These are phyloP conservation scores for Colletotrichum simmondsii DNA, from an alignment of 2,329 filamentous ascomycete genomes.

Conservation along the genomic window DNA sequence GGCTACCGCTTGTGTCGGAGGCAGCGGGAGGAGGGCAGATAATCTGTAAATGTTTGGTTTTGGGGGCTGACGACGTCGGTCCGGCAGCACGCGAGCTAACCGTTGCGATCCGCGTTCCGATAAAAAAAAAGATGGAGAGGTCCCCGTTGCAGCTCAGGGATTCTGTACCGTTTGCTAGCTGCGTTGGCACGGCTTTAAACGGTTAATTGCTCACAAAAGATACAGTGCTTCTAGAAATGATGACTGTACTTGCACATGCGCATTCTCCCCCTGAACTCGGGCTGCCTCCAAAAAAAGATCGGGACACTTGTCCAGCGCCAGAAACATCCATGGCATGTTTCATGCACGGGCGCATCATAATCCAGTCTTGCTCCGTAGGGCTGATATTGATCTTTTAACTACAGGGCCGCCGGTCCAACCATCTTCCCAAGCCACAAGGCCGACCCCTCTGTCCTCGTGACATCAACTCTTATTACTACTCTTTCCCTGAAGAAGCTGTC, in stretches of 20 bases:
- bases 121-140: background rate
- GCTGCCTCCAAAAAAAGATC: background rate
- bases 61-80: background rate
- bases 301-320: slow-evolving; percentile 11
- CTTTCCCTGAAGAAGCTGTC: no score
- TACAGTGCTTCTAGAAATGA: background rate
- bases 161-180: background rate
- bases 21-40: background rate
- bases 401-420: background rate
- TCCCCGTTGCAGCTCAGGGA: background rate
- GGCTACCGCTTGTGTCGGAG: background rate
- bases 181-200: fast-evolving
- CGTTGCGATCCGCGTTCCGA: slow-evolving; percentile 26
- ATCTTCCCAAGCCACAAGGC: background rate
- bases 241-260: background rate
- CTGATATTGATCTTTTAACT: background rate
- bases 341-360: background rate
- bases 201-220: fast-evolving
- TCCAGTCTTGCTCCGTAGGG: background rate
- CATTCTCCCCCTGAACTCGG: background rate
- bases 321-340: background rate
- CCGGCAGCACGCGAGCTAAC: slow-evolving; percentile 4
- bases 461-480: no score
- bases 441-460: no score
- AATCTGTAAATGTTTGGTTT: background rate